Base-by-base conservation (phyloP, 208 protist genomes). In the Acanthamoeba sp. region DNA sequence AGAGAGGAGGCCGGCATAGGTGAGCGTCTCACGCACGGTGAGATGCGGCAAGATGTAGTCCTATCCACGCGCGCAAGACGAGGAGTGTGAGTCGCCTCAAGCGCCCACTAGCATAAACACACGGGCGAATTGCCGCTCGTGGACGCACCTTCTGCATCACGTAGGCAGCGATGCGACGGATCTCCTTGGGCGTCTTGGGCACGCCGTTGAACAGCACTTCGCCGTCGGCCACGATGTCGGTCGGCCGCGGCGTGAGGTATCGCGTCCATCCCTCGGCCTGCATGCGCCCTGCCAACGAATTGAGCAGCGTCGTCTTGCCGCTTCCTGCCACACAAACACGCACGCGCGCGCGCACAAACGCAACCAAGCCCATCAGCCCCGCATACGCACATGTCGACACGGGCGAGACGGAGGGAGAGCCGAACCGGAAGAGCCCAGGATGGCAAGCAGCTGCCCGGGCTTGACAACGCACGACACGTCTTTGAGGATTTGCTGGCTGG, bases 11-110 rank as follows among this genome's bases (percentile, higher is more conserved):
- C 36, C 89, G 29, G 55, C 40, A 20, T 69, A 82, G 45, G 50
- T 45, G 32, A 93, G 45, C 29, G 55, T 55, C 40, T 97, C 96
- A 29, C 55, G 50, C 20, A 97, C 95, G n/a, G 96, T 97, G 29
- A 96, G 88, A 29, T 78, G 24, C 5, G 40, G 20, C 27, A 94
- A 87, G 50, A 95, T 76, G 66, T 76, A 76, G 66, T 76, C 66
- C 66, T 76, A 52, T 12, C 10, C 48, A 52, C 12, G 45, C 7
- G 48, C 10, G 7, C 0, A n/a, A n/a, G n/a, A n/a, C n/a, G 7
- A 34, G 34, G 1, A 18, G 16, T 24, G 36, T 76, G 66, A 76
- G 66, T 1, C 16, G 3, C 7, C 40, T 3, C 36, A 20, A 32
- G 55, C n/a, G 38, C 0, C 2, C 36, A 29, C 66, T n/a, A n/a